Conservation (phyloP, 202 grass and related monocot species). For the Schoenoplectus tabernaemontani region DNA sequence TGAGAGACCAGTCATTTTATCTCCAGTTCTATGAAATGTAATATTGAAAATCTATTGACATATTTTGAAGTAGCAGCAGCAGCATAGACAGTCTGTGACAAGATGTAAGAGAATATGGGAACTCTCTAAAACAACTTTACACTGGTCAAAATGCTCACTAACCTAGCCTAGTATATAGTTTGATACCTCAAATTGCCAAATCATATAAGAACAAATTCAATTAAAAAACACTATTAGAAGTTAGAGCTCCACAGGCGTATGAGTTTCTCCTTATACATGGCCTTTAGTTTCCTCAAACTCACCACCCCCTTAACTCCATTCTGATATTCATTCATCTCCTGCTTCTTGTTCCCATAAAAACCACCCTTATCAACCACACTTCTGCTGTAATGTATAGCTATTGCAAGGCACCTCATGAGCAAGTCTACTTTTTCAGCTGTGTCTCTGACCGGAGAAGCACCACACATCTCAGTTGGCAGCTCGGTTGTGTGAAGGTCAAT, state of each 20-base stretch:
- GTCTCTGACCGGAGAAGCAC: neutral
- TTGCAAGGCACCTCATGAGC: neutral
- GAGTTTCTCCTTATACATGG: neutral
- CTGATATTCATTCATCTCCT: neutral
- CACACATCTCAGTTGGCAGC: neutral
- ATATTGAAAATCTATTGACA: neutral
- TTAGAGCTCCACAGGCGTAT: neutral
- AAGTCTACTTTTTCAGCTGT: neutral
- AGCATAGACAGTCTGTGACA: neutral
- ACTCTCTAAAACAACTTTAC: neutral
- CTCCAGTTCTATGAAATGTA: neutral
- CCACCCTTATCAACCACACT: neutral
- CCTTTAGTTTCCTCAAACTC: constrained; percentile 17
- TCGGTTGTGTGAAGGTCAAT: neutral
- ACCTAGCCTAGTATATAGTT: neutral
- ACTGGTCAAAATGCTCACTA: neutral
- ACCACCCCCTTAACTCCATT: neutral
- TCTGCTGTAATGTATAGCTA: neutral
- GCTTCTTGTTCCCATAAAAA: neutral
- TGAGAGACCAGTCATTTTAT: neutral
- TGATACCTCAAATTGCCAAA: neutral
- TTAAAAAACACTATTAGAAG: neutral
- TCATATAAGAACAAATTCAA: neutral
- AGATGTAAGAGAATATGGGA: neutral
- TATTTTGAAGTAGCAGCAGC: neutral